Percentiles rank a stretch among this genome's conserved stretches.
phyloP scores from a whole-genome alignment of 2,329 filamentous ascomycete species.

The Clarireedia paspali region DNA sequence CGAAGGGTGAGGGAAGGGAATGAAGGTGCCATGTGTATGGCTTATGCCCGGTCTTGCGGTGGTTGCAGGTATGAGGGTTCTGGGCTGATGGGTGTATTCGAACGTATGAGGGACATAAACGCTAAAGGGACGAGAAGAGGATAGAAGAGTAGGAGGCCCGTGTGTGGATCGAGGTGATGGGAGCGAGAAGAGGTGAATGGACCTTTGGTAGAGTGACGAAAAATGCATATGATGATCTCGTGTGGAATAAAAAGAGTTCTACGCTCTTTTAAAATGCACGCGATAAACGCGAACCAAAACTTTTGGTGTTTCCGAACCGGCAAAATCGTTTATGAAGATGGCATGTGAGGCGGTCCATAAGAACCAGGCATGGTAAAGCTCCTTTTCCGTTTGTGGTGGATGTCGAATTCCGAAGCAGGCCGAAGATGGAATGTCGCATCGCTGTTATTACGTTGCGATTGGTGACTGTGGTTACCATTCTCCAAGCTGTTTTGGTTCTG shows the following conservation, averaged over 20 bases:
- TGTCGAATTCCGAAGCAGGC: slow-evolving; percentile 19
- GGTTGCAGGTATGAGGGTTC: background rate
- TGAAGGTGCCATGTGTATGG: background rate
- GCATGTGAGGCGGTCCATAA: slow-evolving; percentile 6
- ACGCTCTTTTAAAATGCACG: background rate
- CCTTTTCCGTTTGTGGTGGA: slow-evolving; percentile 24
- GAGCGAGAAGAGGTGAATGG: too few species aligned
- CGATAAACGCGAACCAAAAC: background rate
- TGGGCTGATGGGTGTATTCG: background rate
- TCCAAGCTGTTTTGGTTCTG: slow-evolving; percentile 16
- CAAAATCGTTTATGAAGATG: slow-evolving; percentile 8
- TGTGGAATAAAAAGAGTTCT: background rate
- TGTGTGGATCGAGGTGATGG: too few species aligned
- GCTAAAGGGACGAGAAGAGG: too few species aligned
- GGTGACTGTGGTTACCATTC: slow-evolving; percentile 13
- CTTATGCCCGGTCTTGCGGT: background rate
- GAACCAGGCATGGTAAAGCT: slow-evolving; percentile 25
- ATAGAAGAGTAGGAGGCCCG: too few species aligned
- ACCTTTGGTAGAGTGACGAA: too few species aligned
- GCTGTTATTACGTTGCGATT: slow-evolving; percentile 10
- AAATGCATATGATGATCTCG: too few species aligned
- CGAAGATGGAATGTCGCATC: slow-evolving; percentile 21
- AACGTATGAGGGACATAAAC: too few species aligned
- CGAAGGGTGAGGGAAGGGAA: background rate
- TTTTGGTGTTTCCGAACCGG: background rate